These are phyloP conservation scores for Nothophaeocryptopus gaeumannii DNA, from an alignment of 2,329 filamentous ascomycete genomes.

Conservation along the genomic window DNA sequence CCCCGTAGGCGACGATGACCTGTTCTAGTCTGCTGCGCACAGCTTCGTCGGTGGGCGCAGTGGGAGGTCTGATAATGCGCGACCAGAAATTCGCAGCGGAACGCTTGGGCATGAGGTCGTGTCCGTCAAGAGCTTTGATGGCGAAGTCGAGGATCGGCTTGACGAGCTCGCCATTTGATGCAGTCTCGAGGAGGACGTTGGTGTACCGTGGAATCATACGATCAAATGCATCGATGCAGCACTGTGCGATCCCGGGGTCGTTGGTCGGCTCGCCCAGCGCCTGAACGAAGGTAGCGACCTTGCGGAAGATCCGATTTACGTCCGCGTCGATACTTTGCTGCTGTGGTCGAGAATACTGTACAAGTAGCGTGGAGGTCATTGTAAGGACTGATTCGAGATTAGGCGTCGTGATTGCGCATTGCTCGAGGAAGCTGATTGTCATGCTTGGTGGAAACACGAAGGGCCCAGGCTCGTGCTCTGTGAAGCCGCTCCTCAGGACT, in stretches of 20 bases:
- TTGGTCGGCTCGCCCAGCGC: slow-evolving; percentile 60
- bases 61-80: slow-evolving; percentile 44
- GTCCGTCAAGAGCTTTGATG: slow-evolving; percentile 65
- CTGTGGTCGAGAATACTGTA: slow-evolving; percentile 37
- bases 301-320: slow-evolving; percentile 55
- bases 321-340: slow-evolving; percentile 48
- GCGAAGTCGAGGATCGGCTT: slow-evolving; percentile 64
- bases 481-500: slow-evolving; percentile 71
- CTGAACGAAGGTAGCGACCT: slow-evolving; percentile 62
- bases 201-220: slow-evolving; percentile 62
- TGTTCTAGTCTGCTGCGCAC: slow-evolving; percentile 25
- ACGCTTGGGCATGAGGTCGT: slow-evolving; percentile 72
- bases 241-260: slow-evolving; percentile 70
- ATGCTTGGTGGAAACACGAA: slow-evolving; percentile 69
- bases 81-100: slow-evolving; percentile 76
- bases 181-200: slow-evolving; percentile 59
- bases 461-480: slow-evolving; percentile 69
- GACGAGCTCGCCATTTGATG: slow-evolving; percentile 51
- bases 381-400: slow-evolving; percentile 67
- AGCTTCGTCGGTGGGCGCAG: slow-evolving; percentile 28
- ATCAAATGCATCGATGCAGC: slow-evolving; percentile 69
- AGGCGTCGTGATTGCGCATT: slow-evolving; percentile 57
- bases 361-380: slow-evolving; percentile 67
- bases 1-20: slow-evolving; percentile 59
- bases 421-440: slow-evolving; percentile 61